These are phyloP conservation scores for Leucoagaricus sp. DNA, from an alignment of 1,284 basidiomycete species.

Conservation along the genomic window DNA sequence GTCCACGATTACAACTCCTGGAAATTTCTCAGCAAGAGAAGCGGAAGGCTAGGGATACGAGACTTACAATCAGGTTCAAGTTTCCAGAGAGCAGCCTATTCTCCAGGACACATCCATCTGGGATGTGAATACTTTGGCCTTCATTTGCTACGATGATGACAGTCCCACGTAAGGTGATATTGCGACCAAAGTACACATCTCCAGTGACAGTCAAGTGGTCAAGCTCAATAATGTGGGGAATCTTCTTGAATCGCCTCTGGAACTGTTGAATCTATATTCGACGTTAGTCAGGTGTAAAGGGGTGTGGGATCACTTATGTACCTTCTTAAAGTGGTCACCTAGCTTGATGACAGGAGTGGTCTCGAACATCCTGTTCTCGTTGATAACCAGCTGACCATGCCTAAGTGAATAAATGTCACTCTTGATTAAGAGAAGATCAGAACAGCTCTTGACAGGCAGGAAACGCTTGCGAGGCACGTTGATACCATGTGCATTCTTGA, in stretches of 20 bases:
- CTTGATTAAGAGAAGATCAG: conserved; percentile 94
- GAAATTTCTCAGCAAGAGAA: not conserved
- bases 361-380: conserved; percentile 87
- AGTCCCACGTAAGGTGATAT: conserved; percentile 86
- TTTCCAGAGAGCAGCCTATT: conserved; percentile 77
- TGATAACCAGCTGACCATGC: conserved; percentile 95
- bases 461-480: conserved; percentile 98
- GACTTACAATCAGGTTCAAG: conserved; percentile 68
- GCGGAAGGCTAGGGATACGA: not conserved
- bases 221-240: conserved; percentile 91
- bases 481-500: conserved; percentile 93
- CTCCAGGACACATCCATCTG: conserved; percentile 93
- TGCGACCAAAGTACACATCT: conserved; percentile 95
- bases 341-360: conserved; percentile 98
- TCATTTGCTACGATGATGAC: conserved; percentile 89
- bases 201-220: conserved; percentile 97
- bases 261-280: conserved; percentile 87
- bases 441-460: conserved; percentile 94
- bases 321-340: conserved; percentile 90
- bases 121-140: conserved; percentile 93
- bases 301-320: conserved; percentile 18
- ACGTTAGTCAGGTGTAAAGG: not conserved
- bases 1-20: conserved; percentile 31
- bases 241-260: conserved; percentile 97
- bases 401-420: conserved; percentile 94